A percentile compares a stretch with the other conserved stretches of the same genome.
These are phyloP conservation scores for Hypoxylon fuscum DNA, from an alignment of 495 filamentous ascomycete species.

Conservation along the genomic window DNA sequence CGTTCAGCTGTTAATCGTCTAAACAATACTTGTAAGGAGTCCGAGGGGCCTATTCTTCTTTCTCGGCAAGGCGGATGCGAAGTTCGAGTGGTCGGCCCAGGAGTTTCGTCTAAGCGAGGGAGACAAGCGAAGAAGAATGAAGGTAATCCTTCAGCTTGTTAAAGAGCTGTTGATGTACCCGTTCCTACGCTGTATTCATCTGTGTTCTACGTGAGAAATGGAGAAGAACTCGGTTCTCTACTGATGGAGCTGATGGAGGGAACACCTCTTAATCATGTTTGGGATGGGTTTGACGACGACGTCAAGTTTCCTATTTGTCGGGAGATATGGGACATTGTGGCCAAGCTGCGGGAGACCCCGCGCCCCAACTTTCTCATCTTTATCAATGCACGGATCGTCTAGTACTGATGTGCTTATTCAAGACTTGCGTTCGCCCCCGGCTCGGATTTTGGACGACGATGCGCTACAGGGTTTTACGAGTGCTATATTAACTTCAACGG, in stretches of 20 bases:
- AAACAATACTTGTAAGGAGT: too few relatives aligned
- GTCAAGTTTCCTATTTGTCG: slow-evolving; percentile 46
- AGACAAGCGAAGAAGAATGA: not conserved
- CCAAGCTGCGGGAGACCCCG: slow-evolving; percentile 43
- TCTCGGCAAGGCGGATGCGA: slow-evolving; percentile 1
- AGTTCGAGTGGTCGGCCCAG: not conserved
- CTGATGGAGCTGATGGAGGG: slow-evolving; percentile 36
- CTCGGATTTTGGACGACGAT: slow-evolving; percentile 31
- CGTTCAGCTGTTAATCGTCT: too few relatives aligned
- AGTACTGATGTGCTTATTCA: not conserved
- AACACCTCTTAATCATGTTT: slow-evolving; percentile 35
- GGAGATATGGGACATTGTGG: slow-evolving; percentile 48
- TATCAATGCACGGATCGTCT: slow-evolving; percentile 42
- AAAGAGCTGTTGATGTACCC: slow-evolving; percentile 17
- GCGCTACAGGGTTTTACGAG: too few relatives aligned
- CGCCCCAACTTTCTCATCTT: slow-evolving; percentile 35
- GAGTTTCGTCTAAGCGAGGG: not conserved
- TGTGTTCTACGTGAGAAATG: not conserved
- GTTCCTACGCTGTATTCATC: slow-evolving; percentile 12
- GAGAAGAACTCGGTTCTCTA: slow-evolving; percentile 28
- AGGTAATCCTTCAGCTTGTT: slow-evolving; percentile 19
- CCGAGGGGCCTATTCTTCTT: not conserved
- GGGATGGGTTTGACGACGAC: slow-evolving; percentile 43
- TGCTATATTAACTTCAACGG: too few relatives aligned
- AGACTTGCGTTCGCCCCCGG: slow-evolving; percentile 5